These are phyloP conservation scores for Drechslerella coelobrocha DNA, from an alignment of 2,329 filamentous ascomycete genomes.

Conservation along the genomic window DNA sequence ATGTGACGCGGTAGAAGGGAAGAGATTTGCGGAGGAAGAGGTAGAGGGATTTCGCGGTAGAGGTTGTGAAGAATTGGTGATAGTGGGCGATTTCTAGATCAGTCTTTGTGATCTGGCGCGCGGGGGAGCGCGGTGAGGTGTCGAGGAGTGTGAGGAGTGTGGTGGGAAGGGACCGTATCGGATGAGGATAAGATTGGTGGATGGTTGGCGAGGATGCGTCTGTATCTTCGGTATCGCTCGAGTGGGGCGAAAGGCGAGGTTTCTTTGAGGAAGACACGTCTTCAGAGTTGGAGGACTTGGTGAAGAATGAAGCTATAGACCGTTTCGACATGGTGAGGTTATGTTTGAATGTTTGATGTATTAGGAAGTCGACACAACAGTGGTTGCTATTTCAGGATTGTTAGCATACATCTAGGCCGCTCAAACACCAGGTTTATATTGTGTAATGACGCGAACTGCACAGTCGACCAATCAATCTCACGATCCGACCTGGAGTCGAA, in stretches of 20 bases:
- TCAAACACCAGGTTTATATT: no score
- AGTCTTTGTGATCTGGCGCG: conserved; percentile 65
- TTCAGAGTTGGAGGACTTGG: conserved; percentile 14
- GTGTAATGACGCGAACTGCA: no score
- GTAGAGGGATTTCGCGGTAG: conserved; percentile 68
- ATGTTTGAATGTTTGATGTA: no score
- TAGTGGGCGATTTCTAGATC: conserved; percentile 78
- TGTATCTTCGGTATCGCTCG: conserved; percentile 3
- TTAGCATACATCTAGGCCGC: no score
- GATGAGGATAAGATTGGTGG: conserved; percentile 34
- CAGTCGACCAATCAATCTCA: no score
- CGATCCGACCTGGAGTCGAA: no score
- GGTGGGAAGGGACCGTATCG: conserved; percentile 22
- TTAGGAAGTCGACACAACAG: no score
- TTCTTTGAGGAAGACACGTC: conserved; percentile 14
- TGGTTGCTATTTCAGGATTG: no score
- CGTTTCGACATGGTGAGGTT: conserved; percentile 29
- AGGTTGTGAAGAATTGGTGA: conserved; percentile 71
- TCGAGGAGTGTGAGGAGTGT: conserved; percentile 22
- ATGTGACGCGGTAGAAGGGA: conserved; percentile 77
- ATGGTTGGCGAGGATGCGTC: conserved; percentile 10
- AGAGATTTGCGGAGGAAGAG: conserved; percentile 73
- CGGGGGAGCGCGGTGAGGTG: conserved; percentile 1
- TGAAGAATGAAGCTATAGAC: conserved; percentile 41
- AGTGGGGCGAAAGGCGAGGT: conserved; percentile 5